Evolutionary conservation across 345 rosid species (phyloP).

Genomic region (Fremontodendron californicum): DNA sequence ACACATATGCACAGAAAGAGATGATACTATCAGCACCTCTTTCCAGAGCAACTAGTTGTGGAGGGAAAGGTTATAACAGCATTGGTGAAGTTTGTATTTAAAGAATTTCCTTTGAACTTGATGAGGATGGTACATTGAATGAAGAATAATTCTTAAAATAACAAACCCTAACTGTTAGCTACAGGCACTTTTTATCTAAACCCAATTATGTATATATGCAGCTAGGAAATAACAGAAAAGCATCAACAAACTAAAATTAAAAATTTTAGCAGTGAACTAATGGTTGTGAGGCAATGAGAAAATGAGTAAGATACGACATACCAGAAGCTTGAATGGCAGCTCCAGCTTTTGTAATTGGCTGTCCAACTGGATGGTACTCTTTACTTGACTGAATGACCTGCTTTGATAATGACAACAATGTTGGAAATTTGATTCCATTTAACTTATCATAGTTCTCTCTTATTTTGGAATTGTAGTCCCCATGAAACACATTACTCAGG

Average conservation of each 20-base stretch:
- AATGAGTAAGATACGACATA: slow-evolving; percentile 25
- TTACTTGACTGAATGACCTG: slow-evolving; percentile 47
- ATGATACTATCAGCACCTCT: not conserved
- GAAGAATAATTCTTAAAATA: too few relatives aligned
- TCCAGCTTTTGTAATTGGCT: slow-evolving; percentile 56
- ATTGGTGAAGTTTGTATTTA: not conserved
- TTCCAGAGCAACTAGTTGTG: not conserved
- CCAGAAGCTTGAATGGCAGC: slow-evolving; percentile 88
- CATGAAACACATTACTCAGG: slow-evolving; percentile 18
- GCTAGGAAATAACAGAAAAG: not conserved
- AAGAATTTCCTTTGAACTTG: not conserved
- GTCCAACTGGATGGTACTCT: slow-evolving; percentile 61
- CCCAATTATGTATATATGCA: too few relatives aligned
- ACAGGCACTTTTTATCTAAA: too few relatives aligned
- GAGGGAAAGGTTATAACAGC: not conserved
- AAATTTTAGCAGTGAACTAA: not conserved
- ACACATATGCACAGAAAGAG: not conserved
- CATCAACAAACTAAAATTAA: not conserved
- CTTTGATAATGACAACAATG: slow-evolving; percentile 52
- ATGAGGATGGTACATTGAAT: not conserved
- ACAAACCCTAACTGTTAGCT: too few relatives aligned
- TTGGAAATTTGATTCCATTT: slow-evolving; percentile 21
- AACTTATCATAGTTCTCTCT: slow-evolving; percentile 3
- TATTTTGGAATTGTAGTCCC: not conserved
- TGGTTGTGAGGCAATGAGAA: not conserved